phyloP scores from a whole-genome alignment of 768 basidiomycete species.

The Agrocybe praecox region DNA sequence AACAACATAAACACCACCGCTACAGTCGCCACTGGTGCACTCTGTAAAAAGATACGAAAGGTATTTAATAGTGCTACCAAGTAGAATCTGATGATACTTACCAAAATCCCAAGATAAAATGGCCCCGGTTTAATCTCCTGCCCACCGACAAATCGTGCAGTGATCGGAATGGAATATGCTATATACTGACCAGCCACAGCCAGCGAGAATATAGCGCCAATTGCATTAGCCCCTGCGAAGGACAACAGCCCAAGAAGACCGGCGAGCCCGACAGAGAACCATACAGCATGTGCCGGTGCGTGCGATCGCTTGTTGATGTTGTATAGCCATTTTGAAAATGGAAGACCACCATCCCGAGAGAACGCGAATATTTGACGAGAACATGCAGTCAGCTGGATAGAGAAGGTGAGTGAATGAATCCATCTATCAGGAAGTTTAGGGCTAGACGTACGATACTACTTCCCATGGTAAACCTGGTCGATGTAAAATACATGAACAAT shows the following conservation, averaged over 20 bases:
- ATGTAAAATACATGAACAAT: too few relatives aligned
- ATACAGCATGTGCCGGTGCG: constrained; percentile 63
- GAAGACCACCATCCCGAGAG: constrained; percentile 59
- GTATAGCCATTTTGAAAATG: constrained; percentile 55
- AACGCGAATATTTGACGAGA: constrained; percentile 65
- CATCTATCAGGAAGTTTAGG: neutral
- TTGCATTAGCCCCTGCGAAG: constrained; percentile 55
- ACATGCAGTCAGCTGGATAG: constrained; percentile 16
- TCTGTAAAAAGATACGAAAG: constrained; percentile 32
- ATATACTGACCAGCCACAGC: constrained; percentile 22
- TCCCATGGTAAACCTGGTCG: constrained; percentile 48
- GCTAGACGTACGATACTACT: constrained; percentile 41
- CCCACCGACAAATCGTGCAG: constrained; percentile 42
- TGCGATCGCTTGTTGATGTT: constrained; percentile 49
- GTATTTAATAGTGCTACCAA: too few relatives aligned
- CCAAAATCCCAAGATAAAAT: constrained; percentile 39
- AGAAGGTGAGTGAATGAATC: neutral
- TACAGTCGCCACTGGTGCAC: constrained; percentile 52
- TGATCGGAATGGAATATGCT: constrained; percentile 54
- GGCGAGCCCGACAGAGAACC: constrained; percentile 45
- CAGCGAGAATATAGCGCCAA: constrained; percentile 51
- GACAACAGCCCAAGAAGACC: constrained; percentile 52
- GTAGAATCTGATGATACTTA: neutral
- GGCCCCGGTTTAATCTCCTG: constrained; percentile 52
- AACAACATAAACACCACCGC: constrained; percentile 68